Conservation (phyloP, 2,329 filamentous ascomycete species). For the Paecilomyces fulvus region DNA sequence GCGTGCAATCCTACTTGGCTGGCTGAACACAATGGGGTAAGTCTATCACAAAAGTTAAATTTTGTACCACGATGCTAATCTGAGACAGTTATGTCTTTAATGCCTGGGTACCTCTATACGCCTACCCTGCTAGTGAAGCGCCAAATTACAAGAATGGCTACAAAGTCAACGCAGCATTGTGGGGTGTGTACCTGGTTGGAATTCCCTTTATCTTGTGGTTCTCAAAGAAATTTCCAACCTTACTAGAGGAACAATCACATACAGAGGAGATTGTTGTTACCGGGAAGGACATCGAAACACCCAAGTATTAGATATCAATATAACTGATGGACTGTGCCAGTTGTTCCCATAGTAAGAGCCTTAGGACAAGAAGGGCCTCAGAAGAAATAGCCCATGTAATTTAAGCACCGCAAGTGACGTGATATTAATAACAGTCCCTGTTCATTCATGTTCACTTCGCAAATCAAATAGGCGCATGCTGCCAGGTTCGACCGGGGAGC, state of each 20-base stretch:
- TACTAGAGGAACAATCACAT: not conserved
- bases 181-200: conserved; percentile 6
- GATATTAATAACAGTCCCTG: not conserved
- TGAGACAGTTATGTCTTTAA: conserved; percentile 2
- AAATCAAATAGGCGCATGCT: not conserved
- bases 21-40: conserved; percentile 6
- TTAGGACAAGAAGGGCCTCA: not conserved
- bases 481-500: not conserved
- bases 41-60: not conserved
- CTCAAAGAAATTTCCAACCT: conserved; percentile 2
- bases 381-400: not conserved
- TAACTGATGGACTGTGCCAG: not conserved
- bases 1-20: conserved; percentile 5
- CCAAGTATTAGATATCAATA: not conserved
- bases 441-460: not conserved
- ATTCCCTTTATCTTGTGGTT: conserved; percentile 8
- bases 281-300: not conserved
- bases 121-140: conserved; percentile 4
- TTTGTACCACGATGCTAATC: not conserved
- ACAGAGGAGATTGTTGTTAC: not conserved
- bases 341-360: not conserved
- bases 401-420: not conserved
- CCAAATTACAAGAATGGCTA: conserved; percentile 6
- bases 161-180: conserved; percentile 7
- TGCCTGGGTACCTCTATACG: conserved; percentile 7